A percentile compares a stretch with the other conserved stretches of the same genome.
Conservation (phyloP, 345 rosid species). For the Firmiana major region DNA sequence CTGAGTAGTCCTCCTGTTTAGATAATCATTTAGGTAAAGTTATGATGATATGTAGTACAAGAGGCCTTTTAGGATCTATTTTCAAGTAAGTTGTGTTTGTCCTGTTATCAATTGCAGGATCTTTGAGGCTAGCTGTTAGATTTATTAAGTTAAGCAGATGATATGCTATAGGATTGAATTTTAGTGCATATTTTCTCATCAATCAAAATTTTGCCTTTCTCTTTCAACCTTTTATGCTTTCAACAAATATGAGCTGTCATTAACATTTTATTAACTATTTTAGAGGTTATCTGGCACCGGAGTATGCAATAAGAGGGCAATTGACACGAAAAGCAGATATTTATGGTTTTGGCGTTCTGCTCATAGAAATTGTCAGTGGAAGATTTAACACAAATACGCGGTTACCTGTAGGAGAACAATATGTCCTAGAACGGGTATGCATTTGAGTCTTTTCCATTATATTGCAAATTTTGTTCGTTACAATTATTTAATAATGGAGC, state of each 20-base stretch:
- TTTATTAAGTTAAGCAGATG: neutral
- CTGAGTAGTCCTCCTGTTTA: neutral
- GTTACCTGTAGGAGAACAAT: slow-evolving; percentile 70
- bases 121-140: neutral
- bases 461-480: neutral
- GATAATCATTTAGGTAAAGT: neutral
- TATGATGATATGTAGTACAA: neutral
- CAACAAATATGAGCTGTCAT: neutral
- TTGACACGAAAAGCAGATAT: slow-evolving; percentile 90
- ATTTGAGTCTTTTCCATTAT: neutral
- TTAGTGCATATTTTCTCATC: neutral
- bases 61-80: neutral
- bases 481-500: neutral
- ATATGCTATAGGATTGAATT: neutral
- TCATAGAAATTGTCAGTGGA: slow-evolving; percentile 83
- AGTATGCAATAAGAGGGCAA: slow-evolving; percentile 91
- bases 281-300: slow-evolving; percentile 98
- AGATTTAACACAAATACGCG: slow-evolving; percentile 79
- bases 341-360: slow-evolving; percentile 88
- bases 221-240: neutral
- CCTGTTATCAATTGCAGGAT: neutral
- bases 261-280: slow-evolving; percentile 19
- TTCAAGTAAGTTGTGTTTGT: neutral
- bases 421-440: slow-evolving; percentile 82
- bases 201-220: neutral